These are phyloP conservation scores for Cryptosporidium xiaoi DNA, from an alignment of 169 alveolate genomes.

Conservation along the genomic window DNA sequence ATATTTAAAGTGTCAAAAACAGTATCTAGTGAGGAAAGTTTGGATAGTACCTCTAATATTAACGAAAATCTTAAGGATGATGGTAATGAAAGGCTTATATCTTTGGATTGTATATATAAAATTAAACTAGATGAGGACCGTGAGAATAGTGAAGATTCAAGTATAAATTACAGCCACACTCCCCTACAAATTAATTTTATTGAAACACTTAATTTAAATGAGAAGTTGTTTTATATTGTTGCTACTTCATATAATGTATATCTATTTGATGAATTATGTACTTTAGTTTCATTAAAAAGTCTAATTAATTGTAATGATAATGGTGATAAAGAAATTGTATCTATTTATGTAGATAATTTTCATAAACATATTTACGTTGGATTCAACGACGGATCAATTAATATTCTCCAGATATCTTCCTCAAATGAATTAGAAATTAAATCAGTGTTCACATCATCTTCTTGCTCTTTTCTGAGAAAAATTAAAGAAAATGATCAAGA, in stretches of 20 bases:
- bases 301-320: not conserved
- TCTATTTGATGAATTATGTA: slow-evolving; percentile 27
- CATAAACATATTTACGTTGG: slow-evolving; percentile 24
- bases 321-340: slow-evolving; percentile 18
- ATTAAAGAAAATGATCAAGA: not conserved
- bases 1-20: slow-evolving; percentile 5
- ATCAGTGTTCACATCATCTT: slow-evolving; percentile 4
- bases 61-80: no score
- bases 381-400: slow-evolving; percentile 39
- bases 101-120: slow-evolving; percentile 18
- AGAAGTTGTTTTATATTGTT: slow-evolving; percentile 16
- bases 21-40: not conserved
- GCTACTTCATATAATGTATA: slow-evolving; percentile 43
- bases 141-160: not conserved
- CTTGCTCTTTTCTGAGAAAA: not conserved
- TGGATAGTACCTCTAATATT: not conserved
- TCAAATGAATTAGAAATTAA: slow-evolving; percentile 2
- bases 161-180: no score
- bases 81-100: no score
- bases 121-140: slow-evolving; percentile 9
- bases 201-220: slow-evolving; percentile 12
- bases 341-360: slow-evolving; percentile 22
- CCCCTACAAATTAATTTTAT: slow-evolving; percentile 18
- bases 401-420: slow-evolving; percentile 4
- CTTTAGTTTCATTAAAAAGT: slow-evolving; percentile 1